Evolutionary conservation across 1,284 basidiomycete species (phyloP).

Genomic region (Filobasidium uniguttulatum): DNA sequence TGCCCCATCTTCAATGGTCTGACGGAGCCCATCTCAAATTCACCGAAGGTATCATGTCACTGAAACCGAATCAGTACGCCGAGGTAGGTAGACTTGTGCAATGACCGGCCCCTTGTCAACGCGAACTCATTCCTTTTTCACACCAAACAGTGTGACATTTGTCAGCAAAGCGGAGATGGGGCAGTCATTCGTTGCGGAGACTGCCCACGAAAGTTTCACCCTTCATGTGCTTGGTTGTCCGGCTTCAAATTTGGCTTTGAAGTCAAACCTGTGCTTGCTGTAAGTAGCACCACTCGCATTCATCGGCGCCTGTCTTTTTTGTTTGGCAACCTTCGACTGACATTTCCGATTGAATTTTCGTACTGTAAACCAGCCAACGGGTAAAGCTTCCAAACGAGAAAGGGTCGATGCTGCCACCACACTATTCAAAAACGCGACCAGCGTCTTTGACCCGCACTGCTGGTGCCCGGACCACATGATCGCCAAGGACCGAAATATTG

Average conservation of each 20-base stretch:
- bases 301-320: conserved; percentile 1
- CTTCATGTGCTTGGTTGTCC: conserved; percentile 75
- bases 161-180: conserved; percentile 55
- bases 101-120: background rate
- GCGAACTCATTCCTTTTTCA: background rate
- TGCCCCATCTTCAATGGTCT: conserved; percentile 66
- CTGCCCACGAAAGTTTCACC: conserved; percentile 67
- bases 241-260: conserved; percentile 81
- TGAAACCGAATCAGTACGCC: conserved; percentile 34
- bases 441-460: conserved; percentile 65
- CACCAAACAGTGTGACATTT: conserved; percentile 42
- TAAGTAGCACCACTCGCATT: background rate
- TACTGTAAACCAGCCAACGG: conserved; percentile 41
- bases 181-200: conserved; percentile 72
- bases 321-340: conserved; percentile 5
- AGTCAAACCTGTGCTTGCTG: conserved; percentile 35
- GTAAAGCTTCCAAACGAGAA: background rate
- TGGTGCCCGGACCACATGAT: conserved; percentile 63
- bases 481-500: conserved; percentile 51
- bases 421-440: conserved; percentile 74
- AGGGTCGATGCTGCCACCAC: conserved; percentile 50
- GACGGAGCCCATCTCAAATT: conserved; percentile 55
- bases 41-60: conserved; percentile 73
- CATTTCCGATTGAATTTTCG: conserved; percentile 46
- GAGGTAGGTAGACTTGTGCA: conserved; percentile 17